Evolutionary conservation across 2,329 filamentous ascomycete species (phyloP), one percentile per base, ranked within the genome.

Genomic region (Aspergillus oerlinghausenensis): DNA sequence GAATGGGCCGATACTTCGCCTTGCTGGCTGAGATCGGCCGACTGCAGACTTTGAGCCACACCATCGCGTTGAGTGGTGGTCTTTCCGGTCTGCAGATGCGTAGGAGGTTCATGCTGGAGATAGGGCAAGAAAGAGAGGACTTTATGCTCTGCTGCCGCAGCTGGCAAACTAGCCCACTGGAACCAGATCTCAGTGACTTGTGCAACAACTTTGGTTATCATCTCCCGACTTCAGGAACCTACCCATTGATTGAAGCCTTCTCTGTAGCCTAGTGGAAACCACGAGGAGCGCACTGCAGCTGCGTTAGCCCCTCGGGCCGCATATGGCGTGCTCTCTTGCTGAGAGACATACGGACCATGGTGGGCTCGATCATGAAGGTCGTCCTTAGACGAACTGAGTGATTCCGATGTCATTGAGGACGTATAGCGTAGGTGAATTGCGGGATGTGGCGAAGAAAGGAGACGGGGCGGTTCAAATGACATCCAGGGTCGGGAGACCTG

Each of bases 201-300:
- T 50, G 49, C 49, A 42, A 55, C 56, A 57, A 50, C 32, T 40
- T 55, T 8, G 49, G 49, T 47, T 32, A 49, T 50, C 47, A 54
- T 49, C 26, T 47, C 43, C 43, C 21, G 25, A 42, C 29, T 43
- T 55, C 21, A 51, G 50, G 10, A 26, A 80, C 86, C 61, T 75
- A 90, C 89, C 91, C 94, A 97, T 81, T 97, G 93, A 64, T 84
- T 88, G 61, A 91, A 90, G 17, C 90, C 93, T 57, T 96, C 92
- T 68, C 92, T 94, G 77, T 96, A 96, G 51, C 92, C 88, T 23
- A 97, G 77, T 2, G 94, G 92, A 64, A 99, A 97, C 73, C 83
- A 87, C 35, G 75, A 66, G 28, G 69, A 65, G 51, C 67, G 66
- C 11, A 74, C 65, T 1, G 66, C 67, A 17, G 67, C 66, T 23